Evolutionary conservation across 2,329 filamentous ascomycete species (phyloP), one percentile per base, ranked within the genome.

Genomic region (Fusarium devonianum): DNA sequence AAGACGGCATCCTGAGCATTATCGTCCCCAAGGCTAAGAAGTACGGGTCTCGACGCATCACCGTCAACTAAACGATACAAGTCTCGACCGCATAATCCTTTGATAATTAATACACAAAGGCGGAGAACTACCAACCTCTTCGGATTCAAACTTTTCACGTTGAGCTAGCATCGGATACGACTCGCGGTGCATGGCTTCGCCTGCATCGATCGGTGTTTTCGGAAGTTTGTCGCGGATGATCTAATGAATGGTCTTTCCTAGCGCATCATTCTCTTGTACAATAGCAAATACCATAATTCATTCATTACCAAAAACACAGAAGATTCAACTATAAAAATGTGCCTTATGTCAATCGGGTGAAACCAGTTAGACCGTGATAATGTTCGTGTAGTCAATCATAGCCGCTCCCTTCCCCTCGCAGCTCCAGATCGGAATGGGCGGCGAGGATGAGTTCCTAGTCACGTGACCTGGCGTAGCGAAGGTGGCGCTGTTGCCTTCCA

Each of bases 21-120:
- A 66, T 76, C 18, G 80, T 90, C 13, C 87, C 87, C 39, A 90
- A 88, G 78, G 80, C 81, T 17, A 82, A 79, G 73, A 84, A 81
- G 77, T 75, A 76, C 55, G 78, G 82, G 69, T 64, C 72, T 23
- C 77, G 78, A 63, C 81, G 80, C 71, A 84, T 87, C 60, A 62
- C 69, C 21, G 76, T 87, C 65, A 69, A 75, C 67, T 84, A 77
- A 75, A 46, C 34, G 12, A 23, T 10, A 22, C 18, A 22, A 23
- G 14, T 9, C 16, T 9, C 23, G 32, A 29, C 23, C 28, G 37
- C 19, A 17, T 13, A 28, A 33, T 5, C 16, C 23, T 16, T 36
- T 28, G 40, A 21, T 28, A 28, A 43, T 16, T 19, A 34, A 35
- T 19, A 7, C n/a, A 18, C 12, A 6, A 47, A 13, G 12, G 30